phyloP scores from a whole-genome alignment of 2,329 filamentous ascomycete species.

The Microdochium trichocladiopsis region DNA sequence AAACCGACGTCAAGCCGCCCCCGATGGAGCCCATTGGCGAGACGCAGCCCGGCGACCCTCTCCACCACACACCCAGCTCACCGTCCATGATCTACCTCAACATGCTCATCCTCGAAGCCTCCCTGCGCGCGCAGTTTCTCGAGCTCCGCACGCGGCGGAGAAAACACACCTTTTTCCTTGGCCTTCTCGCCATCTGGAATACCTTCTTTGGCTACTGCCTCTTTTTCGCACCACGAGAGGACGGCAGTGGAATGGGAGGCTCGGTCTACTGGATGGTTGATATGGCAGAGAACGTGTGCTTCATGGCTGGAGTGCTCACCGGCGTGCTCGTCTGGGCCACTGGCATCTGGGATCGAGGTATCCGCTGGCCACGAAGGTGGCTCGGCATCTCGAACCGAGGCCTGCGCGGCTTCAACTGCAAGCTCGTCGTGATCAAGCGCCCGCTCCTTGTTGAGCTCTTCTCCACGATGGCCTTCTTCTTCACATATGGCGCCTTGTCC shows the following conservation, averaged over 20 bases:
- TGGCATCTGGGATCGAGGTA: conserved; percentile 91
- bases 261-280: conserved; percentile 96
- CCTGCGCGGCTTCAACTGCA: conserved; percentile 87
- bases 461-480: conserved; percentile 66
- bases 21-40: conserved; percentile 36
- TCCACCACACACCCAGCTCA: conserved; percentile 77
- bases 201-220: conserved; percentile 81
- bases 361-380: conserved; percentile 91
- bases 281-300: conserved; percentile 80
- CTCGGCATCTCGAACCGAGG: conserved; percentile 84
- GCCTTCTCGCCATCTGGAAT: conserved; percentile 74
- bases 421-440: conserved; percentile 82
- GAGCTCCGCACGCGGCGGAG: conserved; percentile 80
- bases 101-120: conserved; percentile 91
- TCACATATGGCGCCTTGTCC: conserved; percentile 69
- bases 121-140: conserved; percentile 86
- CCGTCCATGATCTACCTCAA: conserved; percentile 98
- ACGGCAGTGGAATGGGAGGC: conserved; percentile 84
- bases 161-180: conserved; percentile 88
- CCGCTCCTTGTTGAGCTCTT: conserved; percentile 75
- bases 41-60: conserved; percentile 56
- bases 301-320: conserved; percentile 86
- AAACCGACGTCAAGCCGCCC: conserved; percentile 48
- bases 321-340: conserved; percentile 86
- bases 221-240: conserved; percentile 92